Percentiles rank a stretch among this genome's conserved stretches.
Evolutionary conservation across 176 grass and related monocot genomes (phyloP).

Genomic region (Carex kokanica): DNA sequence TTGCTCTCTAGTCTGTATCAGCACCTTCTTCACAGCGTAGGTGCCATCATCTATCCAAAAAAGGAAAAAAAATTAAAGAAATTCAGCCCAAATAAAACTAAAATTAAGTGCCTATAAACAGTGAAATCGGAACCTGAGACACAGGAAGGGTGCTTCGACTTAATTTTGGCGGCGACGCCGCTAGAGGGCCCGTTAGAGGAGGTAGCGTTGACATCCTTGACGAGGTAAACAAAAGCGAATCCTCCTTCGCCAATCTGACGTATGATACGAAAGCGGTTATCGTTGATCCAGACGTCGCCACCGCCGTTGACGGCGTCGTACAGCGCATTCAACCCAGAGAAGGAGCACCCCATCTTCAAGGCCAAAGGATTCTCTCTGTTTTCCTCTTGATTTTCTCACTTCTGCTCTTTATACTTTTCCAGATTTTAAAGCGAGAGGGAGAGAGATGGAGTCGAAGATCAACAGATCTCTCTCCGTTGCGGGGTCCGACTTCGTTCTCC

Average conservation of each 20-base stretch:
- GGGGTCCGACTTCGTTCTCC: not conserved
- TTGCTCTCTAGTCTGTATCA: conserved; percentile 88
- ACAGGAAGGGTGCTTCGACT: conserved; percentile 36
- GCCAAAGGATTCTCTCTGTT: not conserved
- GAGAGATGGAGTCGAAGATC: not conserved
- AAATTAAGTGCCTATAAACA: not conserved
- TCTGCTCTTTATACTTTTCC: conserved; percentile 23
- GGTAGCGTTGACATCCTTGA: conserved; percentile 57
- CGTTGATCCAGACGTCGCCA: conserved; percentile 95
- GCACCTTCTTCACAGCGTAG: conserved; percentile 87
- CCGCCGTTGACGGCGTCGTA: conserved; percentile 68
- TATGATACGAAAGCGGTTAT: conserved; percentile 76
- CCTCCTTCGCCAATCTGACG: conserved; percentile 93
- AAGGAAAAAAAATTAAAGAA: not conserved
- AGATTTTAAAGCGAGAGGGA: conserved; percentile 11
- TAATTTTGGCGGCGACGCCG: conserved; percentile 2
- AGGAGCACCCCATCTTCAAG: conserved; percentile 75
- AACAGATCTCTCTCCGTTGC: not conserved
- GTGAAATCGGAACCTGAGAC: conserved; percentile 55
- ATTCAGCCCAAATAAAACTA: not conserved
- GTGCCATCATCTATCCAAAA: conserved; percentile 56
- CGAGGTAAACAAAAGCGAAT: conserved; percentile 92
- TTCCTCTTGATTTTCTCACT: not conserved
- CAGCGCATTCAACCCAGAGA: conserved; percentile 75
- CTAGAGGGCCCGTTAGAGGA: conserved; percentile 21